These are phyloP conservation scores for Hypoxylon sp. DNA, from an alignment of 2,329 filamentous ascomycete genomes.

Conservation along the genomic window DNA sequence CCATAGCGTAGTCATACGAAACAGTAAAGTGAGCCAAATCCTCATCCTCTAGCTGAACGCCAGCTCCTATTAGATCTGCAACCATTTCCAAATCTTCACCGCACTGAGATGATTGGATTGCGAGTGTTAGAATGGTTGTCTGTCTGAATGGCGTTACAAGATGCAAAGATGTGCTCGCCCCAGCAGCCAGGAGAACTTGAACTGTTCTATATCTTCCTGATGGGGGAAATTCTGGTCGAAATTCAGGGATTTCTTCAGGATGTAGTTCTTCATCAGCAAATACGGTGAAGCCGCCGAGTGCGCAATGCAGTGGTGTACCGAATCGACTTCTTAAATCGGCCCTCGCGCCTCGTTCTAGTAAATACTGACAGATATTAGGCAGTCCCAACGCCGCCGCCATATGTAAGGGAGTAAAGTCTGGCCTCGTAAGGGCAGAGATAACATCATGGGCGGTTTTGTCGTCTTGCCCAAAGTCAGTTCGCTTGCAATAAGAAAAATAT, in stretches of 20 bases:
- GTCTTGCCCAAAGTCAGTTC: neutral
- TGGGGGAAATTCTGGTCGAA: neutral
- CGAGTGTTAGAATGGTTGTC: neutral
- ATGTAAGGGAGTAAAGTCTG: slow-evolving; percentile 4
- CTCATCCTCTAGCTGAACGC: neutral
- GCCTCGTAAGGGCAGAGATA: neutral
- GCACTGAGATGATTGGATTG: neutral
- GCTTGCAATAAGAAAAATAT: neutral
- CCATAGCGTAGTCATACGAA: neutral
- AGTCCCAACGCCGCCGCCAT: neutral
- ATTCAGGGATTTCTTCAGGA: neutral
- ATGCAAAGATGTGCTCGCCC: neutral
- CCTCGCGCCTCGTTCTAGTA: neutral
- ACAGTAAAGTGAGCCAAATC: neutral
- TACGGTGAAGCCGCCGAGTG: neutral
- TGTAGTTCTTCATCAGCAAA: neutral
- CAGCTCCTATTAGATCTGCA: neutral
- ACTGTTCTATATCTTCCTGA: neutral
- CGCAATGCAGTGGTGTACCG: slow-evolving; percentile 1
- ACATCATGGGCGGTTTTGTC: neutral
- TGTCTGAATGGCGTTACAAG: neutral
- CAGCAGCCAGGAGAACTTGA: neutral
- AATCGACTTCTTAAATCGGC: neutral
- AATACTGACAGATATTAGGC: neutral
- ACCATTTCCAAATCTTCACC: neutral